Evolutionary conservation across 495 filamentous ascomycete genomes (phyloP).

Genomic region (Coniosporium apollinis): DNA sequence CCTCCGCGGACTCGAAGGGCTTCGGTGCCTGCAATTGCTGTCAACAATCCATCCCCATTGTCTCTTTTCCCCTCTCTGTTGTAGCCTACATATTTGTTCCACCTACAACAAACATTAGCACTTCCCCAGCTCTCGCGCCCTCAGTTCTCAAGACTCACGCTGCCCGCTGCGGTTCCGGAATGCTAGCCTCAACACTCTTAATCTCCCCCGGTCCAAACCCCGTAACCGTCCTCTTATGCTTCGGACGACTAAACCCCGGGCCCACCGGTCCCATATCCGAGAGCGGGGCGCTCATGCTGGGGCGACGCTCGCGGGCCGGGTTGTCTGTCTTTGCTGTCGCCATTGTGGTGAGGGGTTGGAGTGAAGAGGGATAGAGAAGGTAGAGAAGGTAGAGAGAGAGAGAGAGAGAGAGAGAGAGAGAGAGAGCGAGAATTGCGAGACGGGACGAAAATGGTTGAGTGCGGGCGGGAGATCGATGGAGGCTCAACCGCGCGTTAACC

Average conservation of each 20-base stretch:
- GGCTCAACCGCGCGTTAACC: too few species aligned
- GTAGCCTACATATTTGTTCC: constrained; percentile 56
- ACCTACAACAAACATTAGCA: constrained; percentile 29
- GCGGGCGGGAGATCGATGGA: too few species aligned
- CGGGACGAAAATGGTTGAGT: too few species aligned
- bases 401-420: neutral
- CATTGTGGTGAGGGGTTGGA: constrained; percentile 13
- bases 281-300: constrained; percentile 66
- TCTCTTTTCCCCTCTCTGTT: too few species aligned
- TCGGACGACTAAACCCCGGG: constrained; percentile 54
- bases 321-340: constrained; percentile 8
- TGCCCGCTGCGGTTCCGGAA: constrained; percentile 76
- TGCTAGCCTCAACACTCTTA: constrained; percentile 76
- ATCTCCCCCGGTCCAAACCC: constrained; percentile 82
- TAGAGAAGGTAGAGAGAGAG: constrained; percentile 1
- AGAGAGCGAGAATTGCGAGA: too few species aligned
- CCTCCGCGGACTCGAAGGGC: constrained; percentile 59
- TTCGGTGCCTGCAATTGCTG: constrained; percentile 39
- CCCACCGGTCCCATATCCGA: constrained; percentile 68
- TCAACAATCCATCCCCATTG: too few species aligned
- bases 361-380: neutral
- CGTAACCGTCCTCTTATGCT: constrained; percentile 88
- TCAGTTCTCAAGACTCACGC: constrained; percentile 43
- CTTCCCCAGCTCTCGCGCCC: neutral
- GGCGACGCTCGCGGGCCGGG: constrained; percentile 43